phyloP scores from a whole-genome alignment of 2,329 filamentous ascomycete genomes.

The Monosporascus sp. region DNA sequence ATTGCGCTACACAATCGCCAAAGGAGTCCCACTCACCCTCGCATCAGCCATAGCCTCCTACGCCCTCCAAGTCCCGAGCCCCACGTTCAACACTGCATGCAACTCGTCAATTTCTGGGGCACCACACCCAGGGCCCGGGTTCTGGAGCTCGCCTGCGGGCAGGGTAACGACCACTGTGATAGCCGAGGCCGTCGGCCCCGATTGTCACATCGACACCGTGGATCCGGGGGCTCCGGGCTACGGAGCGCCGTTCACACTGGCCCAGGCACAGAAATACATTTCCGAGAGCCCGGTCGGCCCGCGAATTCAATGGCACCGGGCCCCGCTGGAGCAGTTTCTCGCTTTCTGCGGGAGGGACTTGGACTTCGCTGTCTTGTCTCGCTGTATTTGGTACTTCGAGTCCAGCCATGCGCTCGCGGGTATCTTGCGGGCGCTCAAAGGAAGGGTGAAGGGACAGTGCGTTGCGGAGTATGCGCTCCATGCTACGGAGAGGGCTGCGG shows the following conservation, averaged over 20 bases:
- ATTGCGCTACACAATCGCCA: too few relatives aligned
- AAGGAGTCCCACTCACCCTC: too few relatives aligned
- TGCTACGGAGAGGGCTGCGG: slow-evolving; percentile 31
- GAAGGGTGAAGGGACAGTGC: slow-evolving; percentile 31
- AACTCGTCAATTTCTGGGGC: slow-evolving; percentile 30
- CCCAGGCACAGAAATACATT: slow-evolving; percentile 43
- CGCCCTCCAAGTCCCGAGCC: slow-evolving; percentile 1
- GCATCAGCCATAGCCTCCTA: too few relatives aligned
- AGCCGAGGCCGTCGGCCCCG: slow-evolving; percentile 39
- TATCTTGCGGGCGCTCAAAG: slow-evolving; percentile 32
- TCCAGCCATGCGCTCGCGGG: slow-evolving; percentile 28
- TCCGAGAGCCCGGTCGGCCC: slow-evolving; percentile 33
- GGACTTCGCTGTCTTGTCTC: slow-evolving; percentile 43
- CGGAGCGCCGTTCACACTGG: slow-evolving; percentile 43
- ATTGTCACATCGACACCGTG: slow-evolving; percentile 43
- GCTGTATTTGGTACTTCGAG: slow-evolving; percentile 52
- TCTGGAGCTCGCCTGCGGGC: slow-evolving; percentile 56
- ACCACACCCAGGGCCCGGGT: slow-evolving; percentile 36
- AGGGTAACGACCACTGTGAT: slow-evolving; percentile 53
- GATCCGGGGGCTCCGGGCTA: slow-evolving; percentile 49
- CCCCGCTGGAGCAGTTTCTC: slow-evolving; percentile 32
- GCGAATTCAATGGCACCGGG: slow-evolving; percentile 39
- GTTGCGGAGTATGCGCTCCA: slow-evolving; percentile 43
- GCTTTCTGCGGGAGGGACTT: slow-evolving; percentile 21
- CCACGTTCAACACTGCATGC: slow-evolving; percentile 32